Percentiles rank a stretch among this genome's conserved stretches.
Evolutionary conservation across 192 early-diverging fungal species (phyloP).

Genomic region (Blastocladiella britannica): DNA sequence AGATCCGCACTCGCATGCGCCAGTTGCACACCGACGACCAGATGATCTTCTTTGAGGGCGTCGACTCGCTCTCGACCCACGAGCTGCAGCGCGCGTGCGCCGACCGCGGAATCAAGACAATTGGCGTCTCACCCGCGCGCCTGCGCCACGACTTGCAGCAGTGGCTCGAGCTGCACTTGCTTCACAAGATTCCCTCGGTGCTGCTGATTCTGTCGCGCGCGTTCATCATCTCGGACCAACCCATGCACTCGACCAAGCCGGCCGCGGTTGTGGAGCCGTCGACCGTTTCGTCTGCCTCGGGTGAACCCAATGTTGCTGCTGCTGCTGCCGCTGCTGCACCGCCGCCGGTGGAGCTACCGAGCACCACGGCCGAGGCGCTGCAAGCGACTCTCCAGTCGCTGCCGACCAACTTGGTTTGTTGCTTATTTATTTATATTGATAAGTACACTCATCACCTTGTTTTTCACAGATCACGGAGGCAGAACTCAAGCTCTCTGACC

Average conservation of each 20-base stretch:
- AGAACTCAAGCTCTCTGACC: conserved; percentile 65
- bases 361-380: conserved; percentile 49
- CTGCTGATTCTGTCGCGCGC: conserved; percentile 78
- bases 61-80: conserved; percentile 65
- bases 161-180: conserved; percentile 86
- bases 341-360: conserved; percentile 14
- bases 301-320: no score
- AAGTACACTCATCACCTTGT: conserved; percentile 3
- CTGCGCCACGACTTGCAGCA: conserved; percentile 71
- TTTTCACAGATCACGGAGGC: conserved; percentile 43
- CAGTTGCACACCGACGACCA: conserved; percentile 76
- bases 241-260: neutral
- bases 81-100: conserved; percentile 75
- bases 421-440: neutral
- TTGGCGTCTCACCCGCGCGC: conserved; percentile 75
- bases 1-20: conserved; percentile 68
- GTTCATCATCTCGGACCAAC: conserved; percentile 18
- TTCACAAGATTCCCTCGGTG: conserved; percentile 74
- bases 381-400: conserved; percentile 79
- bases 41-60: conserved; percentile 65
- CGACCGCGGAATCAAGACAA: conserved; percentile 68
- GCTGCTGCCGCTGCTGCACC: neutral
- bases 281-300: no score
- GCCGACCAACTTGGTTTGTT: conserved; percentile 65
- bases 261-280: conserved; percentile 3